phyloP scores from a whole-genome alignment of 208 protist species.

The Acanthamoeba castellanii region DNA sequence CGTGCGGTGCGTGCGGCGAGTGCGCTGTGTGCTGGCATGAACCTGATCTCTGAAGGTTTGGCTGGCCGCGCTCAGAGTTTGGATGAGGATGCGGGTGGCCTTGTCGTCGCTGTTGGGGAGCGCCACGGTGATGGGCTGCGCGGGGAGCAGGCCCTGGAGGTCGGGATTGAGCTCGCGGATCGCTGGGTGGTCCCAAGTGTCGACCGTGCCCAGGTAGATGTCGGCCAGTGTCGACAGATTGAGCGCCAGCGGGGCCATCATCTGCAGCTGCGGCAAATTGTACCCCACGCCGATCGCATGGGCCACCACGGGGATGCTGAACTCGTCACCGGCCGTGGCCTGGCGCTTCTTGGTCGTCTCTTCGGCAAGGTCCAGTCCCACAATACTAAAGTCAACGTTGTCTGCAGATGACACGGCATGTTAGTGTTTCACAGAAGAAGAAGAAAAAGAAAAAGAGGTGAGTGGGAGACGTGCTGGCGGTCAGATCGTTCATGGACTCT shows the following conservation, averaged over 20 bases:
- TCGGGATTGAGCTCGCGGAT: slow-evolving; percentile 7
- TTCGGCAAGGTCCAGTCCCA: not conserved
- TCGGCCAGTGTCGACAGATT: not conserved
- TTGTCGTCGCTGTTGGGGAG: not conserved
- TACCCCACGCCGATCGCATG: not conserved
- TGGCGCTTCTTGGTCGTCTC: not conserved
- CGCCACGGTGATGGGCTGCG: not conserved
- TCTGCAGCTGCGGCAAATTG: not conserved
- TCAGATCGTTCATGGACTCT: not conserved
- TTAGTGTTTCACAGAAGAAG: not conserved
- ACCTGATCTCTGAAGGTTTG: not conserved
- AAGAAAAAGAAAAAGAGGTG: not conserved
- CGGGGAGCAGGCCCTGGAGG: not conserved
- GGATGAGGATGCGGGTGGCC: not conserved
- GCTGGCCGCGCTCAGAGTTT: not conserved
- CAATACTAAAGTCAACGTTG: not conserved
- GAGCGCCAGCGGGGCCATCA: not conserved
- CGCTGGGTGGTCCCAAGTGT: not conserved
- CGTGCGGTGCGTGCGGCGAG: too few relatives aligned
- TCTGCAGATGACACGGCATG: not conserved
- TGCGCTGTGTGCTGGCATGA: not conserved
- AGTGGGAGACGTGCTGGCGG: too few relatives aligned
- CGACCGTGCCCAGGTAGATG: slow-evolving; percentile 8
- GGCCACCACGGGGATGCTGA: not conserved
- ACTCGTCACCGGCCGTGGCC: not conserved